phyloP scores from a whole-genome alignment of 805 yeast genomes.

The Cyberlindnera subsufficiens region DNA sequence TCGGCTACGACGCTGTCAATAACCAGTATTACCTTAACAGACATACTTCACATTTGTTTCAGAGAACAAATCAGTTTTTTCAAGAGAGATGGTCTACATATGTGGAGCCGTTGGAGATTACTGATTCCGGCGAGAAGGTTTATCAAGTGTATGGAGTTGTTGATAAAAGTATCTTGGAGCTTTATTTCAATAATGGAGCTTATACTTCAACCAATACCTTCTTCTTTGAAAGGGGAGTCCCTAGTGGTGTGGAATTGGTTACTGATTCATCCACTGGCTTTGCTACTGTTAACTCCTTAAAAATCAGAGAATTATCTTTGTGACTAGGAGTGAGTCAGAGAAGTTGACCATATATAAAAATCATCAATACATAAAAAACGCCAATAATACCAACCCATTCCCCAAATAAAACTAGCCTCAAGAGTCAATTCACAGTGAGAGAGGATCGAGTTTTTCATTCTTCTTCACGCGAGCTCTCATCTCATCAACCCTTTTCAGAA shows the following conservation, averaged over 20 bases:
- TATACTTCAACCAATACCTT: constrained; percentile 25
- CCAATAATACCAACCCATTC: too few relatives aligned
- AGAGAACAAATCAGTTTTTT: constrained; percentile 22
- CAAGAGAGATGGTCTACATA: constrained; percentile 22
- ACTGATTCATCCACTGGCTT: constrained; percentile 8
- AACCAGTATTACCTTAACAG: constrained; percentile 25
- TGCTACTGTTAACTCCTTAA: not conserved
- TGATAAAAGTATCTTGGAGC: constrained; percentile 27
- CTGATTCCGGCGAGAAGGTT: constrained; percentile 10
- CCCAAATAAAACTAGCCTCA: too few relatives aligned
- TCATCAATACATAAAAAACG: not conserved
- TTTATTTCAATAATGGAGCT: constrained; percentile 27
- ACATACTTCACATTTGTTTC: constrained; percentile 18
- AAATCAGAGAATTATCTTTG: too few relatives aligned
- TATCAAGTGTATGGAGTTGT: constrained; percentile 26
- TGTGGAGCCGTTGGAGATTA: constrained; percentile 16
- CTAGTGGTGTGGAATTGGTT: constrained; percentile 11
- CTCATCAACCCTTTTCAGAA: constrained; percentile 17
- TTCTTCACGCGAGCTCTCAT: constrained; percentile 12
- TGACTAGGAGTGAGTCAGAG: not conserved
- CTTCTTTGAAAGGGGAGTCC: constrained; percentile 21
- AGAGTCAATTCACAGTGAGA: too few relatives aligned
- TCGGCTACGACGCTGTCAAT: constrained; percentile 24
- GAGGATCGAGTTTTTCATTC: constrained; percentile 1
- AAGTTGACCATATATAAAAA: too few relatives aligned